These are phyloP conservation scores for Penicillium manginii DNA, from an alignment of 495 filamentous ascomycete genomes.

Conservation along the genomic window DNA sequence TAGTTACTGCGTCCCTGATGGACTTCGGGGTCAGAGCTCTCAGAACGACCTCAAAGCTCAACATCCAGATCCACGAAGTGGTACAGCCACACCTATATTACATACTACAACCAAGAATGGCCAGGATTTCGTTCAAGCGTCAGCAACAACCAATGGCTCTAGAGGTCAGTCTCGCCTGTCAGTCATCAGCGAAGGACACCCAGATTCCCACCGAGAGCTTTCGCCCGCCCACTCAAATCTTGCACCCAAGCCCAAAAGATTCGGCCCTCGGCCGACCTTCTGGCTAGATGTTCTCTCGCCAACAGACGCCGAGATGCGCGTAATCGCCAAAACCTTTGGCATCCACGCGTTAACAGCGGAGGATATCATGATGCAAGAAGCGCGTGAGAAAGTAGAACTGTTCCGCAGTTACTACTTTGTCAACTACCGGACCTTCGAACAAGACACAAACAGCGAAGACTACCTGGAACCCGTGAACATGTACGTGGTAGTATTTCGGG, in stretches of 20 bases:
- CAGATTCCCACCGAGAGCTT: constrained; percentile 30
- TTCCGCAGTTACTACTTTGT: constrained; percentile 98
- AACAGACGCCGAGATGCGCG: constrained; percentile 89
- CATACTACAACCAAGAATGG: constrained; percentile 4
- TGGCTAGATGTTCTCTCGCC: constrained; percentile 94
- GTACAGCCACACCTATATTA: constrained; percentile 4
- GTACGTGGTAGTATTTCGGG: constrained; percentile 95
- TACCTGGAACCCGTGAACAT: constrained; percentile 96
- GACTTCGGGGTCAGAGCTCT: constrained; percentile 8
- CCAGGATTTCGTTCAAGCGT: constrained; percentile 2
- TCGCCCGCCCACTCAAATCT: constrained; percentile 30
- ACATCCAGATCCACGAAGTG: constrained; percentile 5
- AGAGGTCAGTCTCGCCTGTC: constrained; percentile 34
- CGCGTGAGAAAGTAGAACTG: constrained; percentile 92
- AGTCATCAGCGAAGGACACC: constrained; percentile 39
- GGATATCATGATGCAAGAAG: constrained; percentile 95
- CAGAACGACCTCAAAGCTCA: constrained; percentile 13
- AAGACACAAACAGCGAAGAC: constrained; percentile 82
- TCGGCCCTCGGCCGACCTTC: constrained; percentile 89
- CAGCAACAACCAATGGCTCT: background rate
- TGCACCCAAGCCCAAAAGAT: constrained; percentile 61
- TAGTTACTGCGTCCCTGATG: background rate
- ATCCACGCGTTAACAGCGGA: constrained; percentile 93
- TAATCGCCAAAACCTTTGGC: constrained; percentile 81
- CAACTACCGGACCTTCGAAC: constrained; percentile 96